These are phyloP conservation scores for Malassezia nana DNA, from an alignment of 1,284 basidiomycete genomes.

Conservation along the genomic window DNA sequence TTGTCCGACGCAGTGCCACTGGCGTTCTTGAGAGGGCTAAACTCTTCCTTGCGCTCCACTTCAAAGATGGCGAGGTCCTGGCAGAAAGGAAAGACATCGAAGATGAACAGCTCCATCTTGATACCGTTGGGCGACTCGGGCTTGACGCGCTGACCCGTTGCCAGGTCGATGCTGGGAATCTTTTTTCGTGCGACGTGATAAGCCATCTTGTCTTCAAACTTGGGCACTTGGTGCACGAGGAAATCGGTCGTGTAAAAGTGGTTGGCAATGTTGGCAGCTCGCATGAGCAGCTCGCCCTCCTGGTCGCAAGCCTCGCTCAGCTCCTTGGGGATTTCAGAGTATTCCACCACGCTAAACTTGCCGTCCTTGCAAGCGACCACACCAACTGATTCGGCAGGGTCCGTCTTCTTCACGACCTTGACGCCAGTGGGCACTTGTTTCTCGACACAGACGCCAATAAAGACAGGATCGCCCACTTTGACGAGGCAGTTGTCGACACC, in stretches of 20 bases:
- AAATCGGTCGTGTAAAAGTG: conserved; percentile 92
- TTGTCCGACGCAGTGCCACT: conserved; percentile 88
- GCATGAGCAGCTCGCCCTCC: conserved; percentile 63
- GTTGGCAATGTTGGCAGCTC: conserved; percentile 94
- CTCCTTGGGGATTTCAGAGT: conserved; percentile 83
- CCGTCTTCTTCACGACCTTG: conserved; percentile 86
- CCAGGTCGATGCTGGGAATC: conserved; percentile 63
- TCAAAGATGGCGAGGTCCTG: conserved; percentile 70
- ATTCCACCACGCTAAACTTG: conserved; percentile 87
- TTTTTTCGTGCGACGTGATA: conserved; percentile 99
- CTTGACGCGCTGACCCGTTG: conserved; percentile 57
- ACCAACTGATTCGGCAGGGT: conserved; percentile 82
- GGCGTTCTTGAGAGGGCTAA: conserved; percentile 94
- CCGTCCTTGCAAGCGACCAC: conserved; percentile 75
- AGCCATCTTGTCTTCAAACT: conserved; percentile 76
- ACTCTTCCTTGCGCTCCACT: conserved; percentile 78
- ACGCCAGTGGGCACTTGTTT: conserved; percentile 80
- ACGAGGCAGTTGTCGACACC: conserved; percentile 99
- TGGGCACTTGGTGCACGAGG: conserved; percentile 63
- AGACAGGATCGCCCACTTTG: conserved; percentile 88
- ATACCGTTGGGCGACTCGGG: conserved; percentile 89
- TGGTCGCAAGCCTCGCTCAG: conserved; percentile 68
- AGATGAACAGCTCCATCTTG: conserved; percentile 98
- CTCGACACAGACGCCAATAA: conserved; percentile 82
- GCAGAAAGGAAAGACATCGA: conserved; percentile 95